Evolutionary conservation across 495 filamentous ascomycete species (phyloP).

Genomic region (Aspergillus sclerotiicarbonarius): DNA sequence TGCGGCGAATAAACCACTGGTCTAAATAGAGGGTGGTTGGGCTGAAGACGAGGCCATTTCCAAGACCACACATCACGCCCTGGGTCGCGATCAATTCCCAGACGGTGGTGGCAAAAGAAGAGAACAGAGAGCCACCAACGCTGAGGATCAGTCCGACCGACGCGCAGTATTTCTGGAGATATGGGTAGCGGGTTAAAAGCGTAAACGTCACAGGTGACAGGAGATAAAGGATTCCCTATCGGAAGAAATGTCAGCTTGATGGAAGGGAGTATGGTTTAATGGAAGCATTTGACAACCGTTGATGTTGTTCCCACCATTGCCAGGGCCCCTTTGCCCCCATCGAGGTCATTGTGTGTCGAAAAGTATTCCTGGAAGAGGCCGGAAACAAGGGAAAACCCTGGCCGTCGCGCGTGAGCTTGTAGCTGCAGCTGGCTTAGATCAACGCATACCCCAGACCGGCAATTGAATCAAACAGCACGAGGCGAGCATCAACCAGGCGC

Average conservation of each 20-base stretch:
- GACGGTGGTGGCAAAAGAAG: conserved; percentile 51
- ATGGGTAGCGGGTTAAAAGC: conserved; percentile 22
- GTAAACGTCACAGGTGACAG: conserved; percentile 36
- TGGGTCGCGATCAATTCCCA: conserved; percentile 56
- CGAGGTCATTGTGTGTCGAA: conserved; percentile 32
- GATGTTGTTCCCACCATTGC: conserved; percentile 53
- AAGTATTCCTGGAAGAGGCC: conserved; percentile 53
- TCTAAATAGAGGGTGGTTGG: conserved; percentile 55
- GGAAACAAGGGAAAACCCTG: conserved; percentile 51
- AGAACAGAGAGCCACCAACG: conserved; percentile 19
- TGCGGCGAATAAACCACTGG: conserved; percentile 55
- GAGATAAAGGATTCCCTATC: conserved; percentile 55
- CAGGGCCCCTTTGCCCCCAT: conserved; percentile 37
- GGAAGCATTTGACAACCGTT: conserved; percentile 25
- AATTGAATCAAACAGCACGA: conserved; percentile 61
- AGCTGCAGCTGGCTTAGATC: not conserved
- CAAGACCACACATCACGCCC: conserved; percentile 54
- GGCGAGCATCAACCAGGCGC: conserved; percentile 62
- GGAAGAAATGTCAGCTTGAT: not conserved
- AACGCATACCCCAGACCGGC: conserved; percentile 59
- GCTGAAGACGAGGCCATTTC: conserved; percentile 49
- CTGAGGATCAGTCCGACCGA: conserved; percentile 1
- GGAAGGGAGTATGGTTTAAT: conserved; percentile 13
- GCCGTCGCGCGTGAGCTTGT: not conserved
- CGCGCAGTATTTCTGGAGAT: not conserved